Evolutionary conservation across 2,329 filamentous ascomycete genomes (phyloP).

Genomic region (Aspergillus glaucus): DNA sequence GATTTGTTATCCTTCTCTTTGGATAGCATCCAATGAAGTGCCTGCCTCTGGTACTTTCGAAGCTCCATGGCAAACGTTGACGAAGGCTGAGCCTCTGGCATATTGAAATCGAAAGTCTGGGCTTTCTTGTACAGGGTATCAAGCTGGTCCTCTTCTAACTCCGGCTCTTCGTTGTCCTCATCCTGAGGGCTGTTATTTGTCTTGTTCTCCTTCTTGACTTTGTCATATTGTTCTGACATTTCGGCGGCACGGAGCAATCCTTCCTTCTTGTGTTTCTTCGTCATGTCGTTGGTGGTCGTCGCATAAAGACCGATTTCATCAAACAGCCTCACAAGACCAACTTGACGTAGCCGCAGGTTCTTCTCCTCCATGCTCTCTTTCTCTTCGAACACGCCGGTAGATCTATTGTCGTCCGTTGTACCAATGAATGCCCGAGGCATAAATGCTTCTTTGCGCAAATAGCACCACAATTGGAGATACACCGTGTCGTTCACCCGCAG

Average conservation of each 20-base stretch:
- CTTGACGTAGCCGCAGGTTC: slow-evolving; percentile 72
- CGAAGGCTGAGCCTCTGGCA: slow-evolving; percentile 77
- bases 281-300: slow-evolving; percentile 64
- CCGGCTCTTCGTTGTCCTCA: slow-evolving; percentile 76
- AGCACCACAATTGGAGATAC: slow-evolving; percentile 81
- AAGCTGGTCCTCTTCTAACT: slow-evolving; percentile 91
- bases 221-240: slow-evolving; percentile 67
- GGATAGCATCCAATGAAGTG: slow-evolving; percentile 89
- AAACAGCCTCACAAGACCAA: slow-evolving; percentile 81
- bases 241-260: slow-evolving; percentile 83
- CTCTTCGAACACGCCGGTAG: slow-evolving; percentile 70
- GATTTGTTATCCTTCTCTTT: slow-evolving; percentile 79
- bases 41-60: slow-evolving; percentile 91
- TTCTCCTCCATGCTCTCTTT: slow-evolving; percentile 82
- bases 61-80: slow-evolving; percentile 75
- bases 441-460: slow-evolving; percentile 68
- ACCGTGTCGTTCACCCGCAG: slow-evolving; percentile 87
- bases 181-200: slow-evolving; percentile 44
- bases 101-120: slow-evolving; percentile 92
- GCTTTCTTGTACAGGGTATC: slow-evolving; percentile 93
- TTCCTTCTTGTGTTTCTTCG: slow-evolving; percentile 73
- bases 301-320: slow-evolving; percentile 82
- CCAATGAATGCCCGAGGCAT: slow-evolving; percentile 50
- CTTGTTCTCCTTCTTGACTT: slow-evolving; percentile 49
- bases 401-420: slow-evolving; percentile 59